Evolutionary conservation across 768 basidiomycete species (phyloP).

Genomic region (Paxillus ammoniavirescens): DNA sequence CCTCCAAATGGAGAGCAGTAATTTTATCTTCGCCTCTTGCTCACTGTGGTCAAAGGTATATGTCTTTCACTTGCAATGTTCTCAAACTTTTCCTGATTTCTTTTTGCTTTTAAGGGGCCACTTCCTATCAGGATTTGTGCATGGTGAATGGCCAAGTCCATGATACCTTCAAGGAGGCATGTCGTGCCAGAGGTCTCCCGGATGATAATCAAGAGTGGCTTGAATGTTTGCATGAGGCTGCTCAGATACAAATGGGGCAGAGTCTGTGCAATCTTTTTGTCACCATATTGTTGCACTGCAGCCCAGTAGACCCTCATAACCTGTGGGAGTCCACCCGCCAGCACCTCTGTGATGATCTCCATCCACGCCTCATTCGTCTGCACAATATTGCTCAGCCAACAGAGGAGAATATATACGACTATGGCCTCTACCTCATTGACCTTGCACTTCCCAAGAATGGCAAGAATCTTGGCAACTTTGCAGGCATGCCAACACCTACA

Average conservation of each 20-base stretch:
- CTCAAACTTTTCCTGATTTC: not conserved
- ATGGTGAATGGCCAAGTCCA: constrained; percentile 23
- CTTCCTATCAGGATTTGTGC: constrained; percentile 24
- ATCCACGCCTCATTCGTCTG: not conserved
- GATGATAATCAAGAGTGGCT: too few species aligned
- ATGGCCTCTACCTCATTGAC: not conserved
- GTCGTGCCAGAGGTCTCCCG: too few species aligned
- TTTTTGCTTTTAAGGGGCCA: constrained; percentile 16
- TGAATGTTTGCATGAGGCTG: too few species aligned
- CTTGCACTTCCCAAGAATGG: not conserved
- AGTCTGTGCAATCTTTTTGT: too few species aligned
- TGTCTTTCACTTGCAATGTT: too few species aligned
- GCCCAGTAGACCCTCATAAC: not conserved
- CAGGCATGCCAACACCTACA: not conserved
- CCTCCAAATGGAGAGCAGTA: constrained; percentile 31
- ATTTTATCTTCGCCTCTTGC: constrained; percentile 40
- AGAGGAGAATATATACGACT: not conserved
- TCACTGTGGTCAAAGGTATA: constrained; percentile 33
- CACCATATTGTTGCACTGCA: too few species aligned
- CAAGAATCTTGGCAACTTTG: not conserved
- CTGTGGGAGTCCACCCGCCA: not conserved
- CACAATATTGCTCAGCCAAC: not conserved
- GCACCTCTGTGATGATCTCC: constrained; percentile 10
- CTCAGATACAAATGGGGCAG: too few species aligned
- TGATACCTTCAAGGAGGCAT: constrained; percentile 31